A percentile compares a stretch with the other conserved stretches of the same genome.
phyloP scores from a whole-genome alignment of 257 asterid genomes.

The Coffea canephora region DNA sequence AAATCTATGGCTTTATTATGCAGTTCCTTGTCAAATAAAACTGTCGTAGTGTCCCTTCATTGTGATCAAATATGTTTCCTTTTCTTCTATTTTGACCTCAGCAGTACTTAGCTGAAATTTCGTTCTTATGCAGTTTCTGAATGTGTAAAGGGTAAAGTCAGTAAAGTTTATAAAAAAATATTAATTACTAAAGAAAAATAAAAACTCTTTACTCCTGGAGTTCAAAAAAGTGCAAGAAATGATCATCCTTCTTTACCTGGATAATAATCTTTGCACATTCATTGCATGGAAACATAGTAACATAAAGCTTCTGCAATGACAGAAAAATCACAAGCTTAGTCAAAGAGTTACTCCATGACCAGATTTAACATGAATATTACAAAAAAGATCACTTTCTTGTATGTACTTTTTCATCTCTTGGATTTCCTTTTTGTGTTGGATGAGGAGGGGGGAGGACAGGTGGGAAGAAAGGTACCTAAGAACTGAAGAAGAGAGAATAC shows the following conservation, averaged over 20 bases:
- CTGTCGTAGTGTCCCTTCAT: not conserved
- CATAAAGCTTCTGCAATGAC: conserved; percentile 74
- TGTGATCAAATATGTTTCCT: not conserved
- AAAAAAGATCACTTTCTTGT: not conserved
- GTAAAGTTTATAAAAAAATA: not conserved
- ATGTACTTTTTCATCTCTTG: not conserved
- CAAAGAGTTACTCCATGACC: not conserved
- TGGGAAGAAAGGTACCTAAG: not conserved
- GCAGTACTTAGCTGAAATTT: not conserved
- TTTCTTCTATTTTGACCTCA: not conserved
- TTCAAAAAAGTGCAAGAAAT: not conserved
- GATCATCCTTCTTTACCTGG: conserved; percentile 49
- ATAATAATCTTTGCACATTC: conserved; percentile 92
- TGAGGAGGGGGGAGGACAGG: conserved; percentile 2
- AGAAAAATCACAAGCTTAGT: not conserved
- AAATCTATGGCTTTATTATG: not conserved
- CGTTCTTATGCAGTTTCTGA: not conserved
- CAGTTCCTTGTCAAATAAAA: not conserved
- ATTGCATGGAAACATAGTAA: conserved; percentile 95
- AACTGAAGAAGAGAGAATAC: not conserved
- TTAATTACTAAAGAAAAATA: not conserved
- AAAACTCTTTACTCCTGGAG: not conserved
- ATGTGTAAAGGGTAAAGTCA: not conserved
- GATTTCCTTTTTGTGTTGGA: not conserved
- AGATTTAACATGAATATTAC: not conserved